These are phyloP conservation scores for Mediolabrus comicus DNA, from an alignment of 108 stramenopile genomes.

Conservation along the genomic window DNA sequence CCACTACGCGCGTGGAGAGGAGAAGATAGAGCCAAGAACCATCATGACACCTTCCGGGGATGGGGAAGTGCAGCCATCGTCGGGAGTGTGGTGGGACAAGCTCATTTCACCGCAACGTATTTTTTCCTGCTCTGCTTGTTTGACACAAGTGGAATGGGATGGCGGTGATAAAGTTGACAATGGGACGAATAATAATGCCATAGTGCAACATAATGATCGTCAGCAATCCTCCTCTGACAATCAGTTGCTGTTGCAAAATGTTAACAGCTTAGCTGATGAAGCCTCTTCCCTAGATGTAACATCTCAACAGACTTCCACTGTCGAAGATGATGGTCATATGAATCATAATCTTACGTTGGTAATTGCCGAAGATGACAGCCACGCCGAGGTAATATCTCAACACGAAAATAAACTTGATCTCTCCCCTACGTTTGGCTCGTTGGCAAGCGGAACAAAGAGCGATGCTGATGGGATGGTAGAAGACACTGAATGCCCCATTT, in stretches of 20 bases:
- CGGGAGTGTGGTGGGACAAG: not conserved
- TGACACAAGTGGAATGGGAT: not conserved
- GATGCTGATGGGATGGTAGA: not conserved
- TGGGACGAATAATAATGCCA: no score
- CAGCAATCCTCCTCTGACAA: not conserved
- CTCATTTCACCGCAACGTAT: not conserved
- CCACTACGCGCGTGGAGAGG: no score
- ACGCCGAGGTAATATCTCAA: not conserved
- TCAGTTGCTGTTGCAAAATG: no score
- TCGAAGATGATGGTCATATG: not conserved
- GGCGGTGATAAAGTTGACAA: no score
- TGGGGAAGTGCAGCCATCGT: not conserved
- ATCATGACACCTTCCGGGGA: no score
- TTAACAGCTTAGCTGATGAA: not conserved
- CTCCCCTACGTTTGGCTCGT: not conserved
- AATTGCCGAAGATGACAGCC: not conserved
- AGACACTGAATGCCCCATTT: slow-evolving; percentile 61
- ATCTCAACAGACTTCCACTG: not conserved
- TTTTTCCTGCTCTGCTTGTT: not conserved
- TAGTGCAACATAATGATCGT: not conserved
- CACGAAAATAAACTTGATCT: not conserved
- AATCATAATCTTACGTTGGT: not conserved
- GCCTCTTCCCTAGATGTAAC: not conserved
- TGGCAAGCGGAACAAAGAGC: not conserved
- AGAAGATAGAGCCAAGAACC: no score